Percentiles rank a stretch among this genome's conserved stretches.
These are phyloP conservation scores for Xylaria sp. DNA, from an alignment of 495 filamentous ascomycete species.

Conservation along the genomic window DNA sequence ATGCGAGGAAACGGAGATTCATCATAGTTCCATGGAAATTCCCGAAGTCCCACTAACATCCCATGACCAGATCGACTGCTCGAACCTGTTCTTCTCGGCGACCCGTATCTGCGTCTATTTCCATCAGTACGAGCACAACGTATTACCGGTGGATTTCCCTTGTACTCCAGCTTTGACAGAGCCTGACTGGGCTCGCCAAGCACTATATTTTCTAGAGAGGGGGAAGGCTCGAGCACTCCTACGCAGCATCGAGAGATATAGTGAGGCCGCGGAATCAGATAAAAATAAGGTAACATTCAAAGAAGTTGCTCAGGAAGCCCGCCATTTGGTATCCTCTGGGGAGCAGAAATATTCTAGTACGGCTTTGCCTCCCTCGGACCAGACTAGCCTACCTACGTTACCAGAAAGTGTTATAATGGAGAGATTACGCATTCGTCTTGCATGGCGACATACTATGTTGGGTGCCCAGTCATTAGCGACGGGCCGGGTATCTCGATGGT, in stretches of 20 bases:
- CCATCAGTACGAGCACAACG: not conserved
- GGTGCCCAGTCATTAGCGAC: not conserved
- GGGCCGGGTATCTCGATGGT: conserved; percentile 5
- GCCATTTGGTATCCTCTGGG: conserved; percentile 9
- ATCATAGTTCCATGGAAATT: conserved; percentile 13
- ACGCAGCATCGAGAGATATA: conserved; percentile 21
- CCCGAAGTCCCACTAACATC: conserved; percentile 12
- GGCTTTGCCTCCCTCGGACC: not conserved
- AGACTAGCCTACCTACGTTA: not conserved
- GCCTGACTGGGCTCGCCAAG: conserved; percentile 14
- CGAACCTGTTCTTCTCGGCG: conserved; percentile 22
- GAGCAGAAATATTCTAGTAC: conserved; percentile 1
- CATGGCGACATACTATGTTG: conserved; percentile 9
- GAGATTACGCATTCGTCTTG: conserved; percentile 11
- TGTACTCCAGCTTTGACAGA: conserved; percentile 9
- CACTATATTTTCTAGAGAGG: conserved; percentile 13
- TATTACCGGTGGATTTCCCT: conserved; percentile 6
- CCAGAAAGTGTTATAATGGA: conserved; percentile 19
- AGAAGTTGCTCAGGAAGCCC: conserved; percentile 8
- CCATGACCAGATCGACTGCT: conserved; percentile 23
- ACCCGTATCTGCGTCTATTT: conserved; percentile 15
- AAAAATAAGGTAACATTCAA: conserved; percentile 10
- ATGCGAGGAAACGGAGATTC: conserved; percentile 17
- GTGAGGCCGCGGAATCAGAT: not conserved
- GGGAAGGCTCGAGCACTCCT: conserved; percentile 20